phyloP scores from a whole-genome alignment of 2,329 filamentous ascomycete genomes.

The Pochonia chlamydosporia region DNA sequence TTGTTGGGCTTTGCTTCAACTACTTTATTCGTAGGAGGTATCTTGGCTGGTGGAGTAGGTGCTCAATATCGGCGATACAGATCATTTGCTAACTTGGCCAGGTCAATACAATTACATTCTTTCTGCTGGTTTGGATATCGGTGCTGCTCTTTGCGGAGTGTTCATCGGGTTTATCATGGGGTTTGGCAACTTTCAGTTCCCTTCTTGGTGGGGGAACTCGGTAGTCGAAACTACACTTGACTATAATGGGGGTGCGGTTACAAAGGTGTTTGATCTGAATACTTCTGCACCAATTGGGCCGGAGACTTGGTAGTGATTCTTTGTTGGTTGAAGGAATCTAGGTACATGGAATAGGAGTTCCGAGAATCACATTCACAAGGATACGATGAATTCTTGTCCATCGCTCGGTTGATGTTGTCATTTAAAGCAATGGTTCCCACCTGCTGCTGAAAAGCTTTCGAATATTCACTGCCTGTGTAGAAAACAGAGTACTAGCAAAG shows the following conservation, averaged over 20 bases:
- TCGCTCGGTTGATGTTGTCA: too few species aligned
- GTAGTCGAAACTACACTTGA: constrained; percentile 27
- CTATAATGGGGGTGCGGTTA: constrained; percentile 16
- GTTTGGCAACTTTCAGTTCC: constrained; percentile 13
- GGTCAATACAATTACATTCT: constrained; percentile 49
- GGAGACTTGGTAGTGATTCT: constrained; percentile 17
- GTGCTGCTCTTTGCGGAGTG: constrained; percentile 48
- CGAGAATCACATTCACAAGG: too few species aligned
- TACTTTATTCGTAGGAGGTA: constrained; percentile 41
- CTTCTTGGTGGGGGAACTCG: constrained; percentile 43
- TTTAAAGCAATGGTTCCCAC: too few species aligned
- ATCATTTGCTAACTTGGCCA: constrained; percentile 1
- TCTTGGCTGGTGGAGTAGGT: constrained; percentile 48
- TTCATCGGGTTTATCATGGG: constrained; percentile 40
- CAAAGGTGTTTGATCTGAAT: constrained; percentile 17
- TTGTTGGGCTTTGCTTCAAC: constrained; percentile 50
- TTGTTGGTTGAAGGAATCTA: too few species aligned
- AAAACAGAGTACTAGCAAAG: too few species aligned
- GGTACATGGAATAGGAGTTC: too few species aligned
- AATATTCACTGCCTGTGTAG: too few species aligned
- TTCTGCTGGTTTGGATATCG: constrained; percentile 50
- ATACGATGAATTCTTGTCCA: too few species aligned
- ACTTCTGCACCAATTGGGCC: constrained; percentile 22
- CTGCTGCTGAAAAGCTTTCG: too few species aligned
- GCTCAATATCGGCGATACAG: background rate